A percentile compares a stretch with the other conserved stretches of the same genome.
phyloP scores from a whole-genome alignment of 768 basidiomycete species.

The Podaxis sp. region DNA sequence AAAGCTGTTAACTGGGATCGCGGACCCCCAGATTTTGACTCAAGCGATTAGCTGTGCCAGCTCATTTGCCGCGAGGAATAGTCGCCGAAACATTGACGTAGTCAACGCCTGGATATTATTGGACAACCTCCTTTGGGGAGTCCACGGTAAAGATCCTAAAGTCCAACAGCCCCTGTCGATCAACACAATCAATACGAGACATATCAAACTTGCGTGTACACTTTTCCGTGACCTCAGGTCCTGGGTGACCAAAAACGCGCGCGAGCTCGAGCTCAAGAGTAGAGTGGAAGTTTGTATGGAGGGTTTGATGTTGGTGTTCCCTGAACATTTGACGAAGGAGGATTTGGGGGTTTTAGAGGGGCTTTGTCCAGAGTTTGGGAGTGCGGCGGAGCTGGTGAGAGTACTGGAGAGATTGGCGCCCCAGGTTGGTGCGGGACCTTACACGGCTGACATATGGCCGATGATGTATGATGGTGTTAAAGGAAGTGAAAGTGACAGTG shows the following conservation, averaged over 20 bases:
- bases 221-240: slow-evolving; percentile 27
- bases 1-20: slow-evolving; percentile 10
- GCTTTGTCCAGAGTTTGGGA: slow-evolving; percentile 23
- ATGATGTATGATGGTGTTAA: neutral
- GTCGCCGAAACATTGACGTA: slow-evolving; percentile 25
- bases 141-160: slow-evolving; percentile 11
- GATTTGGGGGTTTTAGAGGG: slow-evolving; percentile 20
- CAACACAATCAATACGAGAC: slow-evolving; percentile 17
- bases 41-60: slow-evolving; percentile 29
- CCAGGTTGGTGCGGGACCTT: slow-evolving; percentile 21
- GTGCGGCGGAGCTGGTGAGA: slow-evolving; percentile 20
- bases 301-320: slow-evolving; percentile 31
- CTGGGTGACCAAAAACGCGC: slow-evolving; percentile 24
- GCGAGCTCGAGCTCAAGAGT: slow-evolving; percentile 25
- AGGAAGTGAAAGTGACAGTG: neutral
- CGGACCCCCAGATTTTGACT: slow-evolving; percentile 23
- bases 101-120: slow-evolving; percentile 31
- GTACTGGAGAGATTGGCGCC: slow-evolving; percentile 20
- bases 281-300: slow-evolving; percentile 30
- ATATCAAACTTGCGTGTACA: slow-evolving; percentile 24
- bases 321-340: slow-evolving; percentile 14
- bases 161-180: slow-evolving; percentile 13
- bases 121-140: slow-evolving; percentile 24
- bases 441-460: neutral
- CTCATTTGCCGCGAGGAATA: slow-evolving; percentile 23